These are phyloP conservation scores for Ichthyophthirius multifiliis DNA, from an alignment of 169 alveolate species.

Conservation along the genomic window DNA sequence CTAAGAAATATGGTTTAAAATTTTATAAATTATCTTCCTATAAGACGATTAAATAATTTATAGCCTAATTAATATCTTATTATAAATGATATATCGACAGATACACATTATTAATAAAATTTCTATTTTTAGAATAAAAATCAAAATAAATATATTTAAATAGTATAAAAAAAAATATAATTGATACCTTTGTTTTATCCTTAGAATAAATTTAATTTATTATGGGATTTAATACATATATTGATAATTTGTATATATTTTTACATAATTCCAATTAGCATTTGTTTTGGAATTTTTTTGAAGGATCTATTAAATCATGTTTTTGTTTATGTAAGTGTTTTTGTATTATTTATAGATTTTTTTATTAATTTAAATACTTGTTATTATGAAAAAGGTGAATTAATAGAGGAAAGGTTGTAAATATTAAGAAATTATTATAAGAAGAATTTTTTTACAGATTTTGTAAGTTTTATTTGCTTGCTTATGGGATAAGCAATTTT, in stretches of 20 bases:
- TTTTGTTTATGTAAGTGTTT: not conserved
- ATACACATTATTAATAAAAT: not conserved
- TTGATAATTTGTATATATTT: not conserved
- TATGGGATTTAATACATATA: not conserved
- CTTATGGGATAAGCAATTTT: not conserved
- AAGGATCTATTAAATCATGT: not conserved
- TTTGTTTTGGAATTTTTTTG: not conserved
- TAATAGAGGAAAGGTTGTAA: not conserved
- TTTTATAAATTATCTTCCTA: not conserved
- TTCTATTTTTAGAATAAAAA: not conserved
- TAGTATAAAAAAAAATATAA: not conserved
- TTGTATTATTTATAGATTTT: not conserved
- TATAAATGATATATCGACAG: not conserved
- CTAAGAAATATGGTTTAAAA: not conserved
- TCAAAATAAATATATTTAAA: not conserved
- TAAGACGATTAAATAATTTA: not conserved
- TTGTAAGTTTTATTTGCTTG: not conserved
- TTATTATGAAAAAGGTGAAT: slow-evolving; percentile 5
- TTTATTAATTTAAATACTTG: not conserved
- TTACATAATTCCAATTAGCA: not conserved
- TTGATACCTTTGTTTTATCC: not conserved
- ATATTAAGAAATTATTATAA: not conserved
- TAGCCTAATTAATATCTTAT: not conserved
- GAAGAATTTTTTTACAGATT: not conserved
- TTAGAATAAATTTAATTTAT: not conserved